phyloP scores from a whole-genome alignment of 345 rosid genomes.

The Sonneratia alba region DNA sequence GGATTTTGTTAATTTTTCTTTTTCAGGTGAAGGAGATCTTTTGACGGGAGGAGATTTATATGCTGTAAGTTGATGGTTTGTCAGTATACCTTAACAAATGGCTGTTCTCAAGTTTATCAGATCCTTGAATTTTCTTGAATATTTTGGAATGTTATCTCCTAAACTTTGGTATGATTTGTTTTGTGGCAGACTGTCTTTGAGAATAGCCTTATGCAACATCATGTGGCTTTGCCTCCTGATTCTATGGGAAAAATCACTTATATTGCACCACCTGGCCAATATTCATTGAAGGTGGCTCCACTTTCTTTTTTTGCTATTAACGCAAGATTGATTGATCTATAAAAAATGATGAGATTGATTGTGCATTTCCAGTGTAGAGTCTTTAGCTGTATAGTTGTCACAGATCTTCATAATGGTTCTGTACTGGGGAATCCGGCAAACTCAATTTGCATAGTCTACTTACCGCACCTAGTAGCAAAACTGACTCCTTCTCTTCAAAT shows the following conservation, averaged over 20 bases:
- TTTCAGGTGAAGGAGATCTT: constrained; percentile 89
- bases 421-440: neutral
- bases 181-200: constrained; percentile 76
- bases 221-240: constrained; percentile 89
- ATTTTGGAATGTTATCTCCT: neutral
- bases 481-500: no score
- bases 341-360: neutral
- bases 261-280: constrained; percentile 97
- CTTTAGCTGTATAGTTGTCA: neutral
- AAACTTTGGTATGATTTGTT: neutral
- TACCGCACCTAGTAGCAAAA: no score
- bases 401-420: neutral
- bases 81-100: neutral
- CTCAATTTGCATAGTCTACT: neutral
- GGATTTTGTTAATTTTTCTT: neutral
- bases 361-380: neutral
- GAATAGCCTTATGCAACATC: constrained; percentile 89
- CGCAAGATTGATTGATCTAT: neutral
- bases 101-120: neutral
- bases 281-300: constrained; percentile 65
- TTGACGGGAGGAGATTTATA: constrained; percentile 95
- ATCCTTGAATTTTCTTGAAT: neutral
- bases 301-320: constrained; percentile 2
- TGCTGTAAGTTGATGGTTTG: constrained; percentile 55
- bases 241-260: constrained; percentile 93